These are phyloP conservation scores for Perkinsela sp. DNA, from an alignment of 208 protist genomes.

Conservation along the genomic window DNA sequence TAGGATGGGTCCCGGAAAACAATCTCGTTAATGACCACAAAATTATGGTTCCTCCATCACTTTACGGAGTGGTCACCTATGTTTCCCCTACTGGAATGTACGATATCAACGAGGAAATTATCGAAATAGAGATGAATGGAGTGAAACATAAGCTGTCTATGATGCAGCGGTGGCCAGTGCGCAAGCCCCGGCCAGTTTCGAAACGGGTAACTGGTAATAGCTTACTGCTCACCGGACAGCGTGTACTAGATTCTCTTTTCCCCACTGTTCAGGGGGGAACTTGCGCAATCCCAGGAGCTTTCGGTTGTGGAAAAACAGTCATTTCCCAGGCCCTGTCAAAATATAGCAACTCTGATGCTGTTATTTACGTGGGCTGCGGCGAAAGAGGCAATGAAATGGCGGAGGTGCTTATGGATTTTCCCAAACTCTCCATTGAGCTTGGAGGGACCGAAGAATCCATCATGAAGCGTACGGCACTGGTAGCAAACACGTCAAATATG, in stretches of 20 bases:
- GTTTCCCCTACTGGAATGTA: conserved; percentile 74
- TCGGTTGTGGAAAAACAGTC: conserved; percentile 99
- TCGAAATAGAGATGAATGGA: conserved; percentile 65
- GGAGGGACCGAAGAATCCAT: conserved; percentile 85
- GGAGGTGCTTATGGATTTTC: conserved; percentile 99
- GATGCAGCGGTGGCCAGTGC: conserved; percentile 88
- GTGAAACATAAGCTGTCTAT: conserved; percentile 65
- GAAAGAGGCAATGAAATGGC: conserved; percentile 99
- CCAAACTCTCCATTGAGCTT: conserved; percentile 74
- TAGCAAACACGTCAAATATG: conserved; percentile 99
- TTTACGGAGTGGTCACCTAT: conserved; percentile 66
- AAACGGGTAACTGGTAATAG: conserved; percentile 79
- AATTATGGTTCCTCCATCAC: conserved; percentile 85
- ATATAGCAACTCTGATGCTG: conserved; percentile 98
- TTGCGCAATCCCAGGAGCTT: conserved; percentile 97
- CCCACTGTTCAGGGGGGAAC: conserved; percentile 95
- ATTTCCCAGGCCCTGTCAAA: conserved; percentile 99
- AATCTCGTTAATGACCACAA: conserved; percentile 75
- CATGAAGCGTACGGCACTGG: conserved; percentile 97
- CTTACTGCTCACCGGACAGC: conserved; percentile 95
- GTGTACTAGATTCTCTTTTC: conserved; percentile 96
- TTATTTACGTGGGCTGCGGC: conserved; percentile 99
- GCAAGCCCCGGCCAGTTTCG: conserved; percentile 69
- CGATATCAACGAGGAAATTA: conserved; percentile 62
- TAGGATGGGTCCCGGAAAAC: conserved; percentile 85